These are phyloP conservation scores for Paraconiothyrium brasiliense DNA, from an alignment of 2,329 filamentous ascomycete genomes.

Conservation along the genomic window DNA sequence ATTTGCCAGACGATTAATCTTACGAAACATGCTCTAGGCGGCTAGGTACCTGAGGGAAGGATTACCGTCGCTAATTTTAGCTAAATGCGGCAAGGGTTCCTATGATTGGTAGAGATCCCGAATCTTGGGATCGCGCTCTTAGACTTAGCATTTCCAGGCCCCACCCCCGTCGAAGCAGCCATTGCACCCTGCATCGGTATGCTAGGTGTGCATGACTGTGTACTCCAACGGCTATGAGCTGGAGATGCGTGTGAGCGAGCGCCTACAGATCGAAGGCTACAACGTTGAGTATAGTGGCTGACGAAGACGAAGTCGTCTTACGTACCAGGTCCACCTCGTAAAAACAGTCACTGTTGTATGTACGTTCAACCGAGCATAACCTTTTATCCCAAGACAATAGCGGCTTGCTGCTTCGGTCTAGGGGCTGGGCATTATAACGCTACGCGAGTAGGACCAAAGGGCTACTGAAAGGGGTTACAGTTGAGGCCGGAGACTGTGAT, in stretches of 20 bases:
- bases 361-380: not conserved
- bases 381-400: not conserved
- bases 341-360: not conserved
- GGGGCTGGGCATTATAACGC: not conserved
- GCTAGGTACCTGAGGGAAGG: not conserved
- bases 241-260: not conserved
- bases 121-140: not conserved
- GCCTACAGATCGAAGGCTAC: not conserved
- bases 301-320: not conserved
- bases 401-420: not conserved
- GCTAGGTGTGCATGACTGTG: not conserved
- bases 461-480: slow-evolving; percentile 3
- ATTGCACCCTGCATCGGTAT: slow-evolving; percentile 1
- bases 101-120: not conserved
- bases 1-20: not conserved
- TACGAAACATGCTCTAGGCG: not conserved
- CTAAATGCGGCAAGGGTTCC: not conserved
- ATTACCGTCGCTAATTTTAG: not conserved
- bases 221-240: not conserved
- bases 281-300: not conserved
- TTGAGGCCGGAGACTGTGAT: not conserved
- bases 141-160: not conserved
- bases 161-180: slow-evolving; percentile 3
- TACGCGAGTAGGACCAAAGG: slow-evolving; percentile 7
- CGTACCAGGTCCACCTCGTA: not conserved